Evolutionary conservation across 768 basidiomycete genomes (phyloP).

Genomic region (Leccinum pellstonianum): DNA sequence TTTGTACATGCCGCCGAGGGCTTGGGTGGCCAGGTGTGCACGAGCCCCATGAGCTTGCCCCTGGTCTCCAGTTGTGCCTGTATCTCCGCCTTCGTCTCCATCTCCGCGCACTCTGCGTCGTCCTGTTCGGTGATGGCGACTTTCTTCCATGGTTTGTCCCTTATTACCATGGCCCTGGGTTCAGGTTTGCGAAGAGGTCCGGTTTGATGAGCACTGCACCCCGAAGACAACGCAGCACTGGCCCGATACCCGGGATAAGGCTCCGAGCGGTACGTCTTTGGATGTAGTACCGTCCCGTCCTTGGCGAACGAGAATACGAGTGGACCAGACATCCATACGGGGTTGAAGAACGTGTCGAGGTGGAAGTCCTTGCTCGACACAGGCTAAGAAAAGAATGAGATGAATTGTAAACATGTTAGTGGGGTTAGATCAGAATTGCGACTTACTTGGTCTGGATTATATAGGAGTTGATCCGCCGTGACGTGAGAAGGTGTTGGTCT

Average conservation of each 20-base stretch:
- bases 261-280: background rate
- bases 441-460: slow-evolving; percentile 4
- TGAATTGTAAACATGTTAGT: background rate
- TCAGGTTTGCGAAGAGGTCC: background rate
- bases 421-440: background rate
- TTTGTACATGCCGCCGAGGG: background rate
- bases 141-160: slow-evolving; percentile 31
- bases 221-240: background rate
- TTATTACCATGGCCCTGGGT: background rate
- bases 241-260: background rate
- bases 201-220: background rate
- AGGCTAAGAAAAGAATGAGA: background rate
- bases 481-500: background rate
- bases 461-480: background rate
- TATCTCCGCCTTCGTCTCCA: background rate
- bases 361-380: slow-evolving; percentile 42
- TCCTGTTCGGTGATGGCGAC: slow-evolving; percentile 29
- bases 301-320: slow-evolving; percentile 23
- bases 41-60: slow-evolving; percentile 5
- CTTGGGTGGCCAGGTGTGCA: slow-evolving; percentile 28
- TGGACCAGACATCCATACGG: slow-evolving; percentile 35
- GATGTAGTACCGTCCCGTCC: slow-evolving; percentile 19
- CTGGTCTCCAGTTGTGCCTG: background rate
- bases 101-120: slow-evolving; percentile 19
- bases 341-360: slow-evolving; percentile 45